Evolutionary conservation across 75 land plant genomes (phyloP).

Genomic region (Pinus taeda): DNA sequence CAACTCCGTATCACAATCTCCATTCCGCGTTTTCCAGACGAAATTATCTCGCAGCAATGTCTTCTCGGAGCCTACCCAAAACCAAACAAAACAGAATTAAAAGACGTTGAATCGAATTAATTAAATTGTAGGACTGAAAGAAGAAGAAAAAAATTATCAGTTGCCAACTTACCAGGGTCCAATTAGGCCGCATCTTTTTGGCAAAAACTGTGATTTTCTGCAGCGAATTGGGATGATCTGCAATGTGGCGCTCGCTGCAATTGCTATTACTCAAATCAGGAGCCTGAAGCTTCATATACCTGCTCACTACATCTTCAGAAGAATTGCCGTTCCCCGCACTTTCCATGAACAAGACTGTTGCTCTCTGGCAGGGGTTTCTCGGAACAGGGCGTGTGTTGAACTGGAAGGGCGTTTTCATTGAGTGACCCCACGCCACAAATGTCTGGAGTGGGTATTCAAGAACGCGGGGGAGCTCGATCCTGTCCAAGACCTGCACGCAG

Average conservation of each 20-base stretch:
- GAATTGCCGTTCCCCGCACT: constrained; percentile 5
- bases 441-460: constrained; percentile 53
- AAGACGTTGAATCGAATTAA: neutral
- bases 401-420: constrained; percentile 23
- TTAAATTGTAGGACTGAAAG: neutral
- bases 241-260: neutral
- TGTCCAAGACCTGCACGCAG: constrained; percentile 51
- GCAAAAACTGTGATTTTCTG: constrained; percentile 1
- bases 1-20: constrained; percentile 3
- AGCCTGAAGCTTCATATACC: no score
- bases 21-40: neutral
- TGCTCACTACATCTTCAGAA: no score
- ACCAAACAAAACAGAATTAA: neutral
- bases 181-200: neutral
- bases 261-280: neutral
- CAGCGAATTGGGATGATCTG: neutral
- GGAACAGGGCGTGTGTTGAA: constrained; percentile 50
- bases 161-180: neutral
- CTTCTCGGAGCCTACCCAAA: constrained; percentile 6
- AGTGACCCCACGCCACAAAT: constrained; percentile 54
- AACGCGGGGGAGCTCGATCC: constrained; percentile 35
- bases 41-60: constrained; percentile 5
- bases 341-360: constrained; percentile 53
- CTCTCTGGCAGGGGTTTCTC: constrained; percentile 51
- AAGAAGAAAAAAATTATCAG: neutral